These are phyloP conservation scores for Plantago elongata DNA, from an alignment of 257 asterid species.

Conservation along the genomic window DNA sequence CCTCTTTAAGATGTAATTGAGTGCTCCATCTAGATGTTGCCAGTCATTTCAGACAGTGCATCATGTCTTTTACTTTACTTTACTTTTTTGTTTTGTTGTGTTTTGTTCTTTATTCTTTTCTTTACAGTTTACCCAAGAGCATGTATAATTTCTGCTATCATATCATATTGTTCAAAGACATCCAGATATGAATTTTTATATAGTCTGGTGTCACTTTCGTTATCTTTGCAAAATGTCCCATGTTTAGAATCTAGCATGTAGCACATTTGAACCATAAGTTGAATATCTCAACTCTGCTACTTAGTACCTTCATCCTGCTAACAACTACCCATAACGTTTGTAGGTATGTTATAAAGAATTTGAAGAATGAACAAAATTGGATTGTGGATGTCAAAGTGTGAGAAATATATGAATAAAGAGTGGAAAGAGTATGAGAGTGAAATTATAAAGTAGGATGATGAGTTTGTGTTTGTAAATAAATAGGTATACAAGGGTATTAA, in stretches of 20 bases:
- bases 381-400: too few species aligned
- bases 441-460: too few species aligned
- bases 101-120: not conserved
- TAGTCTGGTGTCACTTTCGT: conserved; percentile 13
- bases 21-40: not conserved
- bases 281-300: conserved; percentile 10
- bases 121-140: not conserved
- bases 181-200: not conserved
- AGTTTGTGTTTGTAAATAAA: too few species aligned
- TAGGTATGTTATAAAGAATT: too few species aligned
- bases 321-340: too few species aligned
- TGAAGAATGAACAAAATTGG: too few species aligned
- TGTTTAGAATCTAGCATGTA: not conserved
- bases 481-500: too few species aligned
- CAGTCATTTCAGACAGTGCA: conserved; percentile 6
- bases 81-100: too few species aligned
- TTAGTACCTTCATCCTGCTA: not conserved
- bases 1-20: not conserved
- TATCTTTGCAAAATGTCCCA: conserved; percentile 15
- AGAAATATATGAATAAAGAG: too few species aligned
- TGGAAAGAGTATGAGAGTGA: too few species aligned
- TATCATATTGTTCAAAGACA: not conserved
- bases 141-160: conserved; percentile 7
- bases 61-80: conserved; percentile 1
- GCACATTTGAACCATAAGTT: not conserved